A percentile compares a stretch with the other conserved stretches of the same genome.
Evolutionary conservation across 768 basidiomycete species (phyloP).

Genomic region (Leccinum subgranulosum): DNA sequence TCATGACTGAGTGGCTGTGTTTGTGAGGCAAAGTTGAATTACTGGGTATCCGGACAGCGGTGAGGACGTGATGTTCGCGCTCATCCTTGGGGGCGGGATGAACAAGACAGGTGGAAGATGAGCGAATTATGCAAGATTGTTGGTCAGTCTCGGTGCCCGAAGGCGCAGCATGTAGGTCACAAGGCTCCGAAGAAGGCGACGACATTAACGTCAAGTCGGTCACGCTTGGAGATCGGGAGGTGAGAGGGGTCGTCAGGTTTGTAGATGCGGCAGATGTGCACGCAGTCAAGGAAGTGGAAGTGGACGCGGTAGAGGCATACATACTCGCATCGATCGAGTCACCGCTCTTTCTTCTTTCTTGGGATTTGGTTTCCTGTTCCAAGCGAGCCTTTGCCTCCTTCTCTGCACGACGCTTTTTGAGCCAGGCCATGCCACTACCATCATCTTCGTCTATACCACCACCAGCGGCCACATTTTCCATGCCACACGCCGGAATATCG

Average conservation of each 20-base stretch:
- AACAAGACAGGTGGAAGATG: neutral
- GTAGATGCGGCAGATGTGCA: constrained; percentile 21
- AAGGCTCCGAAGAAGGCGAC: constrained; percentile 2
- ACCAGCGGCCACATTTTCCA: constrained; percentile 24
- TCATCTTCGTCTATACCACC: constrained; percentile 59
- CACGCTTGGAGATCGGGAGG: constrained; percentile 21
- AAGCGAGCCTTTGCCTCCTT: constrained; percentile 38
- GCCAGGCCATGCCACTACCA: constrained; percentile 86
- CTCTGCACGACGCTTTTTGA: constrained; percentile 63
- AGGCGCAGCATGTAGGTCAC: neutral
- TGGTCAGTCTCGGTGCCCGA: neutral
- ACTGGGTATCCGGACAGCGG: constrained; percentile 24
- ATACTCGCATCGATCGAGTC: constrained; percentile 24
- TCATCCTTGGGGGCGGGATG: constrained; percentile 13
- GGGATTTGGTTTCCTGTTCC: constrained; percentile 15
- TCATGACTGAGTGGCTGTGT: neutral
- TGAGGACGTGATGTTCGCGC: constrained; percentile 19
- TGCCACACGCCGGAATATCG: constrained; percentile 22
- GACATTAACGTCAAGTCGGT: constrained; percentile 12
- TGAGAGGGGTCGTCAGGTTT: constrained; percentile 14
- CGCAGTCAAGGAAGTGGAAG: constrained; percentile 21
- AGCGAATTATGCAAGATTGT: neutral
- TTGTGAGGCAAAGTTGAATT: constrained; percentile 6
- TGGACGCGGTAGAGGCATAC: constrained; percentile 21
- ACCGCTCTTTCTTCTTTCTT: constrained; percentile 21